Base-by-base conservation (phyloP, 2,329 filamentous ascomycete genomes). In the Penicillium oxalicum region DNA sequence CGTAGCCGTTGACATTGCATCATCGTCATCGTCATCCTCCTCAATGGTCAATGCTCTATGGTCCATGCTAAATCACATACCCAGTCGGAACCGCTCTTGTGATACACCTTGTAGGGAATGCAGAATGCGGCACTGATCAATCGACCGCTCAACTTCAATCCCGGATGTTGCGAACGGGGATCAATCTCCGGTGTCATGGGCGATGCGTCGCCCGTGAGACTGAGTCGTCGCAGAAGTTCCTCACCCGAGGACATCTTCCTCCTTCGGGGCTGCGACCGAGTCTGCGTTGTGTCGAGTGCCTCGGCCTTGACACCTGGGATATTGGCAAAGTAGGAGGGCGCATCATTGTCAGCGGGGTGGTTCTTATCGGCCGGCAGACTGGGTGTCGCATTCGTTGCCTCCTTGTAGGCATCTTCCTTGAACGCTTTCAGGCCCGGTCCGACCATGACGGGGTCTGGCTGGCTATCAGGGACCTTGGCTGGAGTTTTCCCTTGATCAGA, bases 51-150 rank as follows among this genome's bases (percentile, higher is more conserved):
- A 33, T 13, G 5, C 27, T 28, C 4, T 5, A 5, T 32, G 8
- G 18, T 18, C 6, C 12, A 41, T 9, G 18, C 5, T 26, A 6
- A 8, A 5, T 9, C 27, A 54, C 72, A 54, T 70, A 79, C 77
- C 81, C 81, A 84, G 53, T 80, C 75, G 24, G 73, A 72, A 12
- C 75, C 74, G 24, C 73, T 65, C 32, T 73, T 71, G 56, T 77
- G 78, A 25, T 71, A 70, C 36, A 84, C 66, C 55, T 77, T 79
- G 68, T 83, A 83, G 2, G 82, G 82, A 25, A 85, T 77, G 55
- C 78, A 80, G 55, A 83, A 82, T 9, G 79, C 77, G 24, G 79
- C 82, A 56, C 80, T 83, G 62, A 86, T 84, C 53, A 85, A 71
- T 49, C 78, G 75, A 13, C 82, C 82, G 50, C 77, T 83, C 43